phyloP scores from a whole-genome alignment of 2,329 filamentous ascomycete species.

The Calonectria montana region DNA sequence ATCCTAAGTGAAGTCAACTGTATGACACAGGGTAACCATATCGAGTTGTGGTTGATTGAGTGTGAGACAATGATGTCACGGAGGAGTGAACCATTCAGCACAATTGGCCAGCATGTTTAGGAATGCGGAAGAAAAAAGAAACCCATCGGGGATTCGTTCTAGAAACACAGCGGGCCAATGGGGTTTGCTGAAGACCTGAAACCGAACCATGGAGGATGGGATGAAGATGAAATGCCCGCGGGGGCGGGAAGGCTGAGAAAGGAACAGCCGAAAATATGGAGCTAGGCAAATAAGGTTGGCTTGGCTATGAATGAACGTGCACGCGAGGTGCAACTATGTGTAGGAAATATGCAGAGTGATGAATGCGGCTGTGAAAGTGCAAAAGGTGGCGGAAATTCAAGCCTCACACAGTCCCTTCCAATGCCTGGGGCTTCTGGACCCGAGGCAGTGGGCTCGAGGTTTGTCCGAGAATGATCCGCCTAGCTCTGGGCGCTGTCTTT shows the following conservation, averaged over 20 bases:
- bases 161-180: too few species aligned
- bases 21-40: too few species aligned
- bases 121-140: neutral
- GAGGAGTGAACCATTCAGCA: neutral
- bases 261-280: neutral
- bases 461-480: constrained; percentile 46
- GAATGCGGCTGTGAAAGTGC: constrained; percentile 29
- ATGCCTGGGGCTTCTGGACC: constrained; percentile 16
- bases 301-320: neutral
- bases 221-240: neutral
- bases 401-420: neutral
- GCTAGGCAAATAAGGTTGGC: neutral
- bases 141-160: neutral
- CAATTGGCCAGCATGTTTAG: neutral
- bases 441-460: constrained; percentile 24
- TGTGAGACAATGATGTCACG: neutral
- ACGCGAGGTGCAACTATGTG: neutral
- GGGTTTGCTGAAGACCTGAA: neutral
- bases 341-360: constrained; percentile 15
- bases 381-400: constrained; percentile 18
- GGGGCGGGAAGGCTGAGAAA: neutral
- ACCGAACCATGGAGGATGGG: neutral
- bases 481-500: constrained; percentile 10
- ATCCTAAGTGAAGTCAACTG: too few species aligned
- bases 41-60: too few species aligned